These are phyloP conservation scores for Termitomyces sp. DNA, from an alignment of 768 basidiomycete genomes.

Conservation along the genomic window DNA sequence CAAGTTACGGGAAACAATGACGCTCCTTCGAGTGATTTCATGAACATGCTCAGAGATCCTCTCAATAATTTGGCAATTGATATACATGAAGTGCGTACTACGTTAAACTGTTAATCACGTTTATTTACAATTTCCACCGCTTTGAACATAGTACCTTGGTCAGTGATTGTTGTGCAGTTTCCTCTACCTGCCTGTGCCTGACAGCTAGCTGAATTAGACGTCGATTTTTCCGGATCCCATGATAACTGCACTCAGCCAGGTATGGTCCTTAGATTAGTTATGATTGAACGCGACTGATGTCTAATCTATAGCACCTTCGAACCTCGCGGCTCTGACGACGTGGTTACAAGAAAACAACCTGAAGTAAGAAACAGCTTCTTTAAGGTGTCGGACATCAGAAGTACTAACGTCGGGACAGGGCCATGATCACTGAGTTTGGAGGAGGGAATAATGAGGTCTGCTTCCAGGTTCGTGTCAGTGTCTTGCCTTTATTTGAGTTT, in stretches of 20 bases:
- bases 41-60: constrained; percentile 37
- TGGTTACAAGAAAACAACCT: constrained; percentile 38
- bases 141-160: constrained; percentile 3
- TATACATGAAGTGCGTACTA: constrained; percentile 33
- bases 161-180: neutral
- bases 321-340: constrained; percentile 35
- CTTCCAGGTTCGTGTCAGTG: constrained; percentile 24
- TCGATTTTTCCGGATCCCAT: constrained; percentile 39
- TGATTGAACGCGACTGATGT: neutral
- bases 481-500: neutral
- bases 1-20: constrained; percentile 28
- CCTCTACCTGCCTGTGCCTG: neutral
- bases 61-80: constrained; percentile 39
- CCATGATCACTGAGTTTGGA: constrained; percentile 41
- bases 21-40: constrained; percentile 36
- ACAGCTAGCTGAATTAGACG: constrained; percentile 17
- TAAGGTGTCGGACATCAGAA: neutral
- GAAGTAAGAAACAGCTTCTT: constrained; percentile 22
- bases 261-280: constrained; percentile 1
- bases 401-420: constrained; percentile 21
- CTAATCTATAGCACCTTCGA: constrained; percentile 25
- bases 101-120: neutral
- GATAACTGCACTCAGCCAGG: constrained; percentile 39
- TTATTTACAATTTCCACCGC: neutral
- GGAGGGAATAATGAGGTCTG: constrained; percentile 39